phyloP scores from a whole-genome alignment of 208 protist species.

The Leptomonas pyrrhocoris region DNA sequence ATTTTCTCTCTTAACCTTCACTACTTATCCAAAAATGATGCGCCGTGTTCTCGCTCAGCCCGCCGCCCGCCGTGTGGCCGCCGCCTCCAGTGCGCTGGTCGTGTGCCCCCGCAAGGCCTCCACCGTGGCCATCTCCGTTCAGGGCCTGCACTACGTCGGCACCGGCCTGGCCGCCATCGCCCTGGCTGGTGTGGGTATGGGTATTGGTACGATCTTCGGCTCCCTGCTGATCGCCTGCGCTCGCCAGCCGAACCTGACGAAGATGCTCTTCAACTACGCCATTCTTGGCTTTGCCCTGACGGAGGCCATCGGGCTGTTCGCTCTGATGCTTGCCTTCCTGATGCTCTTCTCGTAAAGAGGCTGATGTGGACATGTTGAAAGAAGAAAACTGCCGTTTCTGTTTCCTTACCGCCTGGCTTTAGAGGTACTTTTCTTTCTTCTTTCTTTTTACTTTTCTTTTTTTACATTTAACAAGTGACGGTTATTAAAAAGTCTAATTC shows the following conservation, averaged over 20 bases:
- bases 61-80: conserved; percentile 50
- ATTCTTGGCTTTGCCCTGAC: conserved; percentile 93
- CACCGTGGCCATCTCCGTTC: conserved; percentile 88
- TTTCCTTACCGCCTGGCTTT: conserved; percentile 12
- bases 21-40: conserved; percentile 68
- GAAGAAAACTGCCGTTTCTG: conserved; percentile 3
- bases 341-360: conserved; percentile 92
- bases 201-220: conserved; percentile 92
- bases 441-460: conserved; percentile 1
- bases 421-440: conserved; percentile 9
- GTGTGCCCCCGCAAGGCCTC: conserved; percentile 70
- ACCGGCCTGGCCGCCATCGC: conserved; percentile 91
- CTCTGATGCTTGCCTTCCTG: conserved; percentile 92
- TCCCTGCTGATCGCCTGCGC: conserved; percentile 85
- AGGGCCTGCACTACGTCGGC: conserved; percentile 92
- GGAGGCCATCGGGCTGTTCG: conserved; percentile 92
- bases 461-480: neutral
- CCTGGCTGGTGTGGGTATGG: conserved; percentile 90
- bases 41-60: conserved; percentile 78
- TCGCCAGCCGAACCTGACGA: conserved; percentile 90
- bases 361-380: neutral
- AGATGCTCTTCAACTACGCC: conserved; percentile 94
- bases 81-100: conserved; percentile 41
- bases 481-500: conserved; percentile 8
- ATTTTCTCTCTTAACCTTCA: conserved; percentile 5